Base-by-base conservation (phyloP, 148 eudicot species). In the Tetragonia tetragonoides region DNA sequence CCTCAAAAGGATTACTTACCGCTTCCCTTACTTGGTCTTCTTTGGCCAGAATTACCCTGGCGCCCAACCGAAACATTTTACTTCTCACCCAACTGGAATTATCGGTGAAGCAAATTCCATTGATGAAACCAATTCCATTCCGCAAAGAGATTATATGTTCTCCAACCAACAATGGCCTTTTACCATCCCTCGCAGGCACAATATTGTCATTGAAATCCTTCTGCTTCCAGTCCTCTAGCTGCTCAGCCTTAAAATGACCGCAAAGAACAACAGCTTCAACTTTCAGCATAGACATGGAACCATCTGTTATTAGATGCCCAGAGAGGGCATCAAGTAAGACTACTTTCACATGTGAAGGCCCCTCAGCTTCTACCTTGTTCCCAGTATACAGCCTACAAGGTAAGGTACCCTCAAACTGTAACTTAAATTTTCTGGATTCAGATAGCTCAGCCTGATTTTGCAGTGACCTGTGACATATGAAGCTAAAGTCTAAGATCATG, bases 161-260 rank as follows among this genome's bases (percentile, higher is more conserved):
- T 41, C 96, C 96, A 70, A 79, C 72, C 54, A 91, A 85, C 51
- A 91, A 75, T 6, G 93, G 85, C 78, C 88, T 86, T 77, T 87
- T 91, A 59, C 93, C 93, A 57, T 83, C 88, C 54, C 96, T 83
- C 49, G 84, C 89, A 53, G 57, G 82, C 59, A 89, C 87, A 74
- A 85, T 68, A 75, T 88, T 87, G 57, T 75, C 82, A 38, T 66
- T 81, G 71, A 89, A 91, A n/a, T 85, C 93, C 21, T 83, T 83
- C 80, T 64, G 40, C 0, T 87, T 84, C 93, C 96, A 89, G 80
- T 75, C 60, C 2, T 81, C 86, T 66, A 72, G 68, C 28, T 83
- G 90, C 79, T 85, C 86, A 17, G 82, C 83, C 79, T 87, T 90
- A 78, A 91, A 89, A 75, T 91, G 89, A 23, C 96, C 96, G 60